phyloP scores from a whole-genome alignment of 2,329 filamentous ascomycete species.

The Ampelomyces quisqualis region DNA sequence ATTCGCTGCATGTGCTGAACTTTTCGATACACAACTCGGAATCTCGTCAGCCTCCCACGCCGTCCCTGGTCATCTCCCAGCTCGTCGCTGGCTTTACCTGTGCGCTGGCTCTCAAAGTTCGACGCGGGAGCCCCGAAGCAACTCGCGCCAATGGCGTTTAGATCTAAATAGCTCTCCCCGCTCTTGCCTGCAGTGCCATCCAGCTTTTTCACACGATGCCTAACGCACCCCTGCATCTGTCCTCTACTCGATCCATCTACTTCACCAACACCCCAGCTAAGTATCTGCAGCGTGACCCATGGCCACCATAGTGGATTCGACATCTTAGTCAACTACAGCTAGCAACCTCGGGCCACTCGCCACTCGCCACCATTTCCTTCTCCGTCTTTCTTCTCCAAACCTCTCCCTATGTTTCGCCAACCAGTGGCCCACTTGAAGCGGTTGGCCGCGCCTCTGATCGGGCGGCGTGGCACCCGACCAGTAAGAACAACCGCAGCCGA shows the following conservation, averaged over 20 bases:
- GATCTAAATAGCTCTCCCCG: constrained; percentile 39
- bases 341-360: constrained; percentile 14
- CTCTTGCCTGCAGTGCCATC: constrained; percentile 24
- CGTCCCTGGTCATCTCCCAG: constrained; percentile 26
- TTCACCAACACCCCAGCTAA: constrained; percentile 20
- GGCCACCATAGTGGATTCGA: constrained; percentile 22
- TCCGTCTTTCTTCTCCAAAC: constrained; percentile 11
- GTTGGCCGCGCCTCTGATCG: constrained; percentile 31
- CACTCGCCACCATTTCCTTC: too few species aligned
- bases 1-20: constrained; percentile 36
- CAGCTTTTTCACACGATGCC: constrained; percentile 31
- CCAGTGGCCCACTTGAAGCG: constrained; percentile 31
- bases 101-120: constrained; percentile 35
- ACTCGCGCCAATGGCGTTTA: constrained; percentile 41
- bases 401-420: constrained; percentile 38
- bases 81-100: constrained; percentile 26
- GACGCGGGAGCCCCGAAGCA: constrained; percentile 28
- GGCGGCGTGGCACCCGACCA: constrained; percentile 28
- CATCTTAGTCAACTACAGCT: constrained; percentile 13
- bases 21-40: constrained; percentile 23
- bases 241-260: constrained; percentile 15
- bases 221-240: constrained; percentile 23
- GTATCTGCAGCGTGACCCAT: constrained; percentile 26
- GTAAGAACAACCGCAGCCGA: constrained; percentile 30
- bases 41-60: constrained; percentile 34